A percentile compares a stretch with the other conserved stretches of the same genome.
phyloP scores from a whole-genome alignment of 805 yeast species.

The Saccharomyces mikatae region DNA sequence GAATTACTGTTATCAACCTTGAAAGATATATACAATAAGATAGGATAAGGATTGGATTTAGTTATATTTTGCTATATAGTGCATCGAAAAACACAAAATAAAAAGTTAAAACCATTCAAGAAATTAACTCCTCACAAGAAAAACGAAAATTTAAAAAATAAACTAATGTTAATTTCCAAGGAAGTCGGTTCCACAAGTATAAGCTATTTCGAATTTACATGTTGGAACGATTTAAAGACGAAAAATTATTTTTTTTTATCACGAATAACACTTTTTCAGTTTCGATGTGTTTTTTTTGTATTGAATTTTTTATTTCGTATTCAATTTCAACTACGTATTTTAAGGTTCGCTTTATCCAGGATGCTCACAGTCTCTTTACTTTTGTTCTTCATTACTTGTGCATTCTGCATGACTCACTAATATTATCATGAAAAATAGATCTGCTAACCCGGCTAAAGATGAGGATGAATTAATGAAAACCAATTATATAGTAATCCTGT shows the following conservation, averaged over 20 bases:
- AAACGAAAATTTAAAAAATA: too few species aligned
- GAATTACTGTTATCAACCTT: neutral
- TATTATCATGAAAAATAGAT: neutral
- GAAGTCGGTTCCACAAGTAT: neutral
- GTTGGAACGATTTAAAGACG: too few species aligned
- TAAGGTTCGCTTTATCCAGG: neutral
- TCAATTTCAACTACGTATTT: neutral
- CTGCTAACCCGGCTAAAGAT: neutral
- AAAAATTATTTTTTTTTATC: too few species aligned
- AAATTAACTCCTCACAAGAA: too few species aligned
- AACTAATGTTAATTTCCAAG: too few species aligned
- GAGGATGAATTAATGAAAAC: neutral
- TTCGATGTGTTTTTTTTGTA: neutral
- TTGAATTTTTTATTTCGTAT: too few species aligned
- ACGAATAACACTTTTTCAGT: too few species aligned
- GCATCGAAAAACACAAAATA: neutral
- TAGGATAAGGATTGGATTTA: neutral
- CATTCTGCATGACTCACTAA: too few species aligned
- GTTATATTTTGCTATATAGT: neutral
- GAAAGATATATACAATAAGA: neutral
- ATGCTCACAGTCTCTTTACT: too few species aligned
- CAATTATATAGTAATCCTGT: neutral
- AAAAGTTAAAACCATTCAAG: neutral
- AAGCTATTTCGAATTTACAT: neutral
- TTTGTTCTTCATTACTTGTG: too few species aligned